Base-by-base conservation (phyloP, 176 grass and related monocot species). In the Calamus simplicifolius region DNA sequence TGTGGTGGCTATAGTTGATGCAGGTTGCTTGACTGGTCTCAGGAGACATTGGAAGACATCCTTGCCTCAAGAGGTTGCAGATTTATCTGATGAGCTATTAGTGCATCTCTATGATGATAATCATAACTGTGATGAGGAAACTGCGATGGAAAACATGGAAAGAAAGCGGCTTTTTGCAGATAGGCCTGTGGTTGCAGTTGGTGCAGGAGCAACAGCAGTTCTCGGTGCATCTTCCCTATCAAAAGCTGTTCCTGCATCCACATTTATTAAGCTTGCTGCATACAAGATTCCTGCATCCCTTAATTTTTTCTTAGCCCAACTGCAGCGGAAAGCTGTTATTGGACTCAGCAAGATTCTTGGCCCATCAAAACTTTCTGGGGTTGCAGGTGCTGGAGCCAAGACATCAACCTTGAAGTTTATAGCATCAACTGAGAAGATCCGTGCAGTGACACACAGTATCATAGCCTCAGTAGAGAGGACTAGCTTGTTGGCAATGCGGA, bases 161-260 rank as follows among this genome's bases (percentile, higher is more conserved):
- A 82, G 74, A 73, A 90, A 73, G 57, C 62, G 54, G 19, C 79
- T 82, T 65, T 79, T 88, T 50, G 61, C 84, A 31, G 92, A 85
- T 52, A 97, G 85, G 51, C 87, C 87, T 65, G 68, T 88, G 51
- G 69, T 88, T 4, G 87, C 84, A 58, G 87, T 91, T 72, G 81
- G 92, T 82, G 87, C 87, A 68, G 92, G 92, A 69, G 84, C 84
- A 69, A 91, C 92, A 75, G 81, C 81, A 52, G 67, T 90, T 77
- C 59, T 82, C 27, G 81, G 87, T 0, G 79, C 74, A 43, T 88
- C 92, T 58, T 97, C 92, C 58, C 62, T 91, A 35, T 88, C 92
- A 53, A 91, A 91, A 82, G 76, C 71, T 25, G 4, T 87, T 58
- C 83, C 86, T 61, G 86, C 80, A 52, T 90, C 91, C 21, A 79